Base-by-base conservation (phyloP, 2,329 filamentous ascomycete species). In the Cladosporium sp. region DNA sequence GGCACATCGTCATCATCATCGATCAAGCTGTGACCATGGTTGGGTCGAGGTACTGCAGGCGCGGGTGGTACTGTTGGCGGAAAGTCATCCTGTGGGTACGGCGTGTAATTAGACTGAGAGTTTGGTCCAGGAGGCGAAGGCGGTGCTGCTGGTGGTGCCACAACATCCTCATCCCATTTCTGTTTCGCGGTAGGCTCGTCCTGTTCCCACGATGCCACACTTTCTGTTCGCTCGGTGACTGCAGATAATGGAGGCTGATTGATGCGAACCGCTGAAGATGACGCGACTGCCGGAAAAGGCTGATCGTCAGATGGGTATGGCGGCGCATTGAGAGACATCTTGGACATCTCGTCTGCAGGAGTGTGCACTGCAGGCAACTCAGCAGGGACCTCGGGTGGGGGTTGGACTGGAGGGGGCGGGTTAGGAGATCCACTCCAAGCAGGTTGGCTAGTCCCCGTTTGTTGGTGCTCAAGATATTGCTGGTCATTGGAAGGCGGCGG, bases 361-460 rank as follows among this genome's bases (percentile, higher is more conserved):
- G 71, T 71, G 30, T 66, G 66, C 20, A 63, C 60, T 3, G 72
- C 62, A 20, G 72, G 71, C 12, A 74, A 58, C 57, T 74, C 73
- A 1, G 69, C 69, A 2, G 70, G 69, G 11, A 48, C 50, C 11
- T 53, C 44, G 30, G 56, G 53, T 2, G 60, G 56, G 6, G 69
- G 57, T 36, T 40, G 42, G 18, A 22, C 48, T 13, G 54, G 47
- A 5, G 51, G 52, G 32, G 47, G 47, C 18, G 54, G 56, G 13
- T 47, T 38, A 1, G 51, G 32, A 19, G 57, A 52, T 39, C 13
- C 18, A 27, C 38, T 27, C 45, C 45, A 48, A 11, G 45, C 19
- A 48, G 37, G 22, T 9, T 48, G 37, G 24, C 27, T 48, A 8
- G 22, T 24, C 5, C 37, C 45, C 17, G 45, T 41, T 9, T 41